Conservation (phyloP, 2,329 filamentous ascomycete species). For the Penicillium sp. region DNA sequence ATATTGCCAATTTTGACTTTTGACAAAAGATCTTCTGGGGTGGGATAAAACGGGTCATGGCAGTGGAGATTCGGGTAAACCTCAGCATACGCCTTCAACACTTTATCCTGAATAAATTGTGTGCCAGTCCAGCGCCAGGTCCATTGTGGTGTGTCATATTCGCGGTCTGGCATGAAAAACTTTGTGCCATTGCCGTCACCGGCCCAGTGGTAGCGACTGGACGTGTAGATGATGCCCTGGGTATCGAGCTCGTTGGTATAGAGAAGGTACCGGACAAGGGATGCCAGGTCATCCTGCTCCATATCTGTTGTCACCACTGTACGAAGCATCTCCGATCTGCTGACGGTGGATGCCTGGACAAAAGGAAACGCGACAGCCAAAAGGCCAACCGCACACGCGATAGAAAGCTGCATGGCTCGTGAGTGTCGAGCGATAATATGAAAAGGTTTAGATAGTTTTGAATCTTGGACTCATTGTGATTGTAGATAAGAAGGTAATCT, state of each 20-base stretch:
- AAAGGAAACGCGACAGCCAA: background rate
- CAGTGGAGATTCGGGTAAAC: conserved; percentile 11
- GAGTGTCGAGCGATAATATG: background rate
- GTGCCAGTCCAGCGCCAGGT: conserved; percentile 13
- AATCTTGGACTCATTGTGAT: background rate
- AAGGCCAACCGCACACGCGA: background rate
- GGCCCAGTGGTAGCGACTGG: conserved; percentile 22
- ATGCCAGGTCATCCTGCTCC: conserved; percentile 16
- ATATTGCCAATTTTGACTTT: conserved; percentile 14
- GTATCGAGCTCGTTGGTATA: conserved; percentile 25
- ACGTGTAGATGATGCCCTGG: conserved; percentile 21
- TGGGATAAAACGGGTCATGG: conserved; percentile 13
- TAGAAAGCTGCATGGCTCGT: background rate
- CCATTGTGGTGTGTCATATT: background rate
- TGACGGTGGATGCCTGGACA: background rate
- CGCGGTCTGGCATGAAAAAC: background rate
- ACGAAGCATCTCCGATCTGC: conserved; percentile 3
- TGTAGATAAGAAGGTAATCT: background rate
- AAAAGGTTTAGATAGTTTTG: background rate
- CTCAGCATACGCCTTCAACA: conserved; percentile 11
- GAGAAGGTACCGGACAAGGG: conserved; percentile 13
- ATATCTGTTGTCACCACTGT: conserved; percentile 16
- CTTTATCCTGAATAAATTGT: conserved; percentile 11
- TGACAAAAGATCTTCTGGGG: conserved; percentile 10
- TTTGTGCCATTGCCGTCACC: conserved; percentile 20